phyloP scores from a whole-genome alignment of 2,329 filamentous ascomycete genomes.

The Amauroascus niger region DNA sequence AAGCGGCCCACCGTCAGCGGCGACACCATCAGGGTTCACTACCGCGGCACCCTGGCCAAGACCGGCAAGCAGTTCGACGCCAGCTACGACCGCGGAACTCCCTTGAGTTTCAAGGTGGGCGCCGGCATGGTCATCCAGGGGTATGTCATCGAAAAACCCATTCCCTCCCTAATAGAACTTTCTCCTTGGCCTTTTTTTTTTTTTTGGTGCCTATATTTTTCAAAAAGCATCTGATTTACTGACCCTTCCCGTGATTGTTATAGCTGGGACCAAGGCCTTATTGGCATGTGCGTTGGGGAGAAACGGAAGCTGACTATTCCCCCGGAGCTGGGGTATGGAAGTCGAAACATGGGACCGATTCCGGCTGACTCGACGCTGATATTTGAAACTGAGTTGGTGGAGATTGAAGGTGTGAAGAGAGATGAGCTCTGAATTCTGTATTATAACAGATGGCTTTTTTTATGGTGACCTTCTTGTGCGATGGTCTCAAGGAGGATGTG shows the following conservation, averaged over 20 bases:
- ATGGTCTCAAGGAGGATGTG: too few species aligned
- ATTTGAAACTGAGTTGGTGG: constrained; percentile 84
- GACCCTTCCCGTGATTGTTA: constrained; percentile 12
- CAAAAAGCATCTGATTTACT: too few species aligned
- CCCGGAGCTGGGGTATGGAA: constrained; percentile 75
- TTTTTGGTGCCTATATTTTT: neutral
- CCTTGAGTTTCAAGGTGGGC: constrained; percentile 72
- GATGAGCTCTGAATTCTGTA: constrained; percentile 33
- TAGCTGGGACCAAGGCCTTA: constrained; percentile 80
- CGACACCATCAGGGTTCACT: constrained; percentile 78
- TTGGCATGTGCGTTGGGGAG: constrained; percentile 94
- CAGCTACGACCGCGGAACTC: constrained; percentile 63
- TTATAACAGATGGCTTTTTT: too few species aligned
- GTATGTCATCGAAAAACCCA: constrained; percentile 42
- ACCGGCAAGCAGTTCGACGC: constrained; percentile 77
- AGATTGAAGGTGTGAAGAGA: constrained; percentile 48
- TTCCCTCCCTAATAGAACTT: too few species aligned
- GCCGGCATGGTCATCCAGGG: constrained; percentile 79
- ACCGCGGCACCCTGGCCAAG: constrained; percentile 66
- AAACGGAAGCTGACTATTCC: constrained; percentile 83
- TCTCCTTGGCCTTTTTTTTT: too few species aligned
- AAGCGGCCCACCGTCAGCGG: constrained; percentile 65
- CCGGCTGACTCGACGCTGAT: constrained; percentile 72
- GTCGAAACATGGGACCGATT: constrained; percentile 67
- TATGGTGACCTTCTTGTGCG: too few species aligned